phyloP scores from a whole-genome alignment of 305 asterid species.

The Stenogyne calaminthoides region DNA sequence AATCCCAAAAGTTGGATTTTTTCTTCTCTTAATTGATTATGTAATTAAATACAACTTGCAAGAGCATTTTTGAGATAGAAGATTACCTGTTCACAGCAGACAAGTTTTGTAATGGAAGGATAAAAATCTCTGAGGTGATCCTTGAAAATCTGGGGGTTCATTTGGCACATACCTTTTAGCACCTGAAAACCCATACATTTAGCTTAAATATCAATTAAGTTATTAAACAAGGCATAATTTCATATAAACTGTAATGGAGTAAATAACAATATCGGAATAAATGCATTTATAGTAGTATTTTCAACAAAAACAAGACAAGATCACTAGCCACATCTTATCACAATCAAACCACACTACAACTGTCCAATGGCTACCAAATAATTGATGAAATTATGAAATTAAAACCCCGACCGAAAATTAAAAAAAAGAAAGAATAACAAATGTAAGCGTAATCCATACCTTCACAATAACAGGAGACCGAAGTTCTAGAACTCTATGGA shows the following conservation, averaged over 20 bases:
- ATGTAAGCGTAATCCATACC: slow-evolving; percentile 44
- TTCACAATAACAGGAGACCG: slow-evolving; percentile 92
- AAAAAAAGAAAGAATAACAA: not conserved
- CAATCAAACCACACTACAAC: not conserved
- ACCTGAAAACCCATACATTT: slow-evolving; percentile 57
- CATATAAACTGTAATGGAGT: not conserved
- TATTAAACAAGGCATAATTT: not conserved
- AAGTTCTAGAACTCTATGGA: slow-evolving; percentile 83
- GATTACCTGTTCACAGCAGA: slow-evolving; percentile 93
- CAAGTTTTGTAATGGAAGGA: slow-evolving; percentile 84
- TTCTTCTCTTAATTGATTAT: not conserved
- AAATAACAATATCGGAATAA: not conserved
- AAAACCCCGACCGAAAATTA: not conserved
- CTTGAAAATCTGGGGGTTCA: slow-evolving; percentile 77
- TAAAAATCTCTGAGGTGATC: slow-evolving; percentile 83
- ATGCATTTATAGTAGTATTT: not conserved
- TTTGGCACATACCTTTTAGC: slow-evolving; percentile 75
- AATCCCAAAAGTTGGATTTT: not conserved
- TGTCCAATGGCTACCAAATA: not conserved
- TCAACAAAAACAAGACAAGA: not conserved
- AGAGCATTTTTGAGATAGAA: not conserved
- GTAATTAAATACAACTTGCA: not conserved
- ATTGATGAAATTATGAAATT: not conserved
- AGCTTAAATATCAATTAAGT: slow-evolving; percentile 7
- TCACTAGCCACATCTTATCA: not conserved